These are phyloP conservation scores for Cucumis sativus DNA, from an alignment of 306 rosid species.

Conservation along the genomic window DNA sequence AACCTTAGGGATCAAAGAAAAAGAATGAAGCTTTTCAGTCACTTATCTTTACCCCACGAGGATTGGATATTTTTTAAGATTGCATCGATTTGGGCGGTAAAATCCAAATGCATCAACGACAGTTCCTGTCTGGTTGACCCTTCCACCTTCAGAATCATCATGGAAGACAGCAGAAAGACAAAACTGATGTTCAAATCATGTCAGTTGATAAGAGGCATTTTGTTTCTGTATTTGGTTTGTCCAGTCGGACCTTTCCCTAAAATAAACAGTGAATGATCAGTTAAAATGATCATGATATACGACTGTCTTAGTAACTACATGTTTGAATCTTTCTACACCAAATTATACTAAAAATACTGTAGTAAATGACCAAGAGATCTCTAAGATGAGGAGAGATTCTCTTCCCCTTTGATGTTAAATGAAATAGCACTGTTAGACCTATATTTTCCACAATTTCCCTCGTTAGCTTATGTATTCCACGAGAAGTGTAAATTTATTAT, in stretches of 20 bases:
- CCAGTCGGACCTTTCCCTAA: background rate
- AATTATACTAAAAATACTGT: background rate
- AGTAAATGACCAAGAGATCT: background rate
- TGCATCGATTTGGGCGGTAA: background rate
- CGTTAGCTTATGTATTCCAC: background rate
- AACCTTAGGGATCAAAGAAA: background rate
- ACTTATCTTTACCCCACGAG: background rate
- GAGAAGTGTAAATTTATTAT: background rate
- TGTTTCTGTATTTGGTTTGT: background rate
- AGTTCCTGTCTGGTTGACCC: background rate
- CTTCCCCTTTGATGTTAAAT: background rate
- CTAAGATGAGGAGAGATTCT: background rate
- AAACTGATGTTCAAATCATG: constrained; percentile 4
- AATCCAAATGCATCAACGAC: background rate
- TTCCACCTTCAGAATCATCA: constrained; percentile 3
- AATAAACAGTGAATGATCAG: no score
- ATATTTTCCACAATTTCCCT: background rate
- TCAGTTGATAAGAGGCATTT: background rate
- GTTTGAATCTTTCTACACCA: no score
- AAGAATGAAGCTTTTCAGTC: background rate
- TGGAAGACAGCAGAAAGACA: background rate
- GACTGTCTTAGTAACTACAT: no score
- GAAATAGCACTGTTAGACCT: background rate
- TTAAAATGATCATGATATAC: no score
- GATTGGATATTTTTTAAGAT: background rate